Base-by-base conservation (phyloP, 495 filamentous ascomycete species). In the Neurospora africana region DNA sequence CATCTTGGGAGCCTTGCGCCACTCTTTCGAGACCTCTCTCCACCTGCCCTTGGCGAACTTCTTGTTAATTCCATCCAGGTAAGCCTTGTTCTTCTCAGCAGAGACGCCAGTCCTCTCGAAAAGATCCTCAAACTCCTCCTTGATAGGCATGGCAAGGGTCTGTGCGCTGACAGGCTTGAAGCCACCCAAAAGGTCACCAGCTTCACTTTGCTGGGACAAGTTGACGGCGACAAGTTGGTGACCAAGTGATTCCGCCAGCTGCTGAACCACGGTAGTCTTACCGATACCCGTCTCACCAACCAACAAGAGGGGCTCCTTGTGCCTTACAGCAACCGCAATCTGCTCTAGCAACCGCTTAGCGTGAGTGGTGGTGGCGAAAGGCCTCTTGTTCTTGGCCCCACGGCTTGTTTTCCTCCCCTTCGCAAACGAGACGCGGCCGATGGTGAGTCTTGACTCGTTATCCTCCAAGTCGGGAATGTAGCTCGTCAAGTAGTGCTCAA, bases 261-360 rank as follows among this genome's bases (percentile, higher is more conserved):
- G 93, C 78, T 99, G 96, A 61, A 99, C 89, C 15, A 95, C 90
- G 2, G 94, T 94, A 3, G 96, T 99, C 81, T 99, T 99, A 76
- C 96, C 96, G 68, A 95, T 97, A 82, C 96, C 96, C 4, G 96
- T 99, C 82, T 99, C 96, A 74, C 96, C 96, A 43, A 99, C 95
- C 69, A 99, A 88, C 36, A 99, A 82, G 10, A 97, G 87, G 3
- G 96, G 95, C 77, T 99, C 96, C 5, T 88, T 87, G 79, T 94
- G 89, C 71, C 91, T 88, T 17, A 98, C 87, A 2, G 94, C 90
- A 37, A 91, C 89, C 6, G 91, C 90, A 72, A 97, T 90, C 79
- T 95, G 92, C 77, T 99, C 95, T 73, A 98, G 82, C 11, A 92
- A 79, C 70, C 90, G 83, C 69, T 87, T 85, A 0, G 90, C 91